Base-by-base conservation (phyloP, 169 alveolate species). In the Plasmodium falciparum region DNA sequence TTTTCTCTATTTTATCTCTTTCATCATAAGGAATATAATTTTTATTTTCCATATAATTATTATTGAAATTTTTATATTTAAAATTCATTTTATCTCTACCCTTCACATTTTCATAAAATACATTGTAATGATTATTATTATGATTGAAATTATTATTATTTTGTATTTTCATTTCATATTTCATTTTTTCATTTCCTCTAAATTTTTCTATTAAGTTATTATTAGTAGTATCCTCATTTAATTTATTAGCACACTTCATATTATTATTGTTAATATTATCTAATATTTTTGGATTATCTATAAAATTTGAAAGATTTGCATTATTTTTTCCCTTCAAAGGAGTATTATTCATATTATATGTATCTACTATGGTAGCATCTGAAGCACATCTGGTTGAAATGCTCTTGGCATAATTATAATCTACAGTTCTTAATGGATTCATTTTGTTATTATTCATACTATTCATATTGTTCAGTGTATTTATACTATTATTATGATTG, bases 321-420 rank as follows among this genome's bases (percentile, higher is more conserved):
- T 43, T 26, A 49, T 65, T 63, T 50, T 58, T 65, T 22, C 65
- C 49, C 8, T 49, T 52, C 33, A 74, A 15, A 47, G 43, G 69
- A 26, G 29, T 24, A 45, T 39, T 76, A 39, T 65, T 65, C 26
- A 76, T 12, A 20, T 76, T 63, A 47, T 76, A 75, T 65, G 89
- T 8, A 66, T 76, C 89, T n/a, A 76, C 54, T 43, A 70, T 12
- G 49, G 89, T 11, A 11, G 15, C 70, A 43, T 76, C 89, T 12
- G 76, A 76, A 13, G 62, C 9, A 2, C 89, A 76, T 50, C 89
- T 66, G 12, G 73, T 49, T 22, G 89, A 50, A 29, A 67, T 20
- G 1, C 89, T 70, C 45, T 65, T 76, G 2, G 20, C 69, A 43
- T 45, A 76, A 69, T 69, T 24, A 39, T 58, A 74, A 33, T 74